Base-by-base conservation (phyloP, 345 rosid species). In the Abelmoschus esculentus region DNA sequence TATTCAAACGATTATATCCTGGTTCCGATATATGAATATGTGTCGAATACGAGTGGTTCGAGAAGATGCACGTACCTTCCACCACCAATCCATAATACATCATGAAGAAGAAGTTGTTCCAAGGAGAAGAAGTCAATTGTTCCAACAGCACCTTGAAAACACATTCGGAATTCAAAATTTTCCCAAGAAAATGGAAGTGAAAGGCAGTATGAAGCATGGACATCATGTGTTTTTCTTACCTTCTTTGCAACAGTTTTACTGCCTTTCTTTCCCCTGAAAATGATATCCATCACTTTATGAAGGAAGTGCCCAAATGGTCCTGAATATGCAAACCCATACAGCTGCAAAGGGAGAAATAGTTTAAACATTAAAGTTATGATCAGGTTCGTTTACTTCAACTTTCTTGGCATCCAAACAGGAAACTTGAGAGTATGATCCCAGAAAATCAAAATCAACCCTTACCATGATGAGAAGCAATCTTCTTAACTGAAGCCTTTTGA, bases 221-320 rank as follows among this genome's bases (percentile, higher is more conserved):
- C 40, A 49, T 9, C 29, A 7, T 19, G 55, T n/a, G 4, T 19
- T 54, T 54, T 8, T n/a, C 28, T 40, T 74, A 90, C 98, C 93
- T 90, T 91, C 87, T 86, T 85, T 18, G 91, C 96, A 13, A 84
- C 82, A 14, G 96, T 90, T 77, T 70, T 78, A 72, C 71, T 91
- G 74, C 79, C 91, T 70, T 86, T 89, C 81, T 84, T 90, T 67
- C 84, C 88, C 81, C 81, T 83, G 87, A 93, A 91, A 70, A 91
- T 77, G 13, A 66, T 64, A 77, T 91, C 95, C 92, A 93, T 83
- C 78, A 91, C 68, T 75, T 87, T 91, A 75, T 93, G 97, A 70
- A 91, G 76, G 66, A 85, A 91, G 79, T 93, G 98, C 17, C 91
- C 97, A 78, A 91, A 93, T 17, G 98, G 97, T 61, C 96, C 98